Percentiles rank a stretch among this genome's conserved stretches.
These are phyloP conservation scores for Kodamaea alishanica DNA, from an alignment of 1,139 yeast species.

Conservation along the genomic window DNA sequence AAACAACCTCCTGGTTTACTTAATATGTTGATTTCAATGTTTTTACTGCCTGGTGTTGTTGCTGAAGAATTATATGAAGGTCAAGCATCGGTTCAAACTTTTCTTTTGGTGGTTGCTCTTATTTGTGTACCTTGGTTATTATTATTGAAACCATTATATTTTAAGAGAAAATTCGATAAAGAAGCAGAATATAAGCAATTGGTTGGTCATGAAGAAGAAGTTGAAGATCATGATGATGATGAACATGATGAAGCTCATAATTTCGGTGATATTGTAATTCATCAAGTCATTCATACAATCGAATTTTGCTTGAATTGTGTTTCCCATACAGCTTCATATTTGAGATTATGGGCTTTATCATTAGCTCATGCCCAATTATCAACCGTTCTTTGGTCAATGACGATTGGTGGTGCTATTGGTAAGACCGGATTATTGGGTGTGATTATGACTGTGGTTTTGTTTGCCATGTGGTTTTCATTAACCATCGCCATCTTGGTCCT, in stretches of 20 bases:
- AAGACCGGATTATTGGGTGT: conserved; percentile 49
- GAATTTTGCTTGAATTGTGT: conserved; percentile 78
- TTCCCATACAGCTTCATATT: conserved; percentile 74
- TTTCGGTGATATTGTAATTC: conserved; percentile 75
- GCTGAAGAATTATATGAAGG: conserved; percentile 64
- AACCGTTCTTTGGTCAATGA: conserved; percentile 75
- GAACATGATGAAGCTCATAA: conserved; percentile 55
- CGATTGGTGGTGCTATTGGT: conserved; percentile 57
- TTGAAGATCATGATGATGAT: conserved; percentile 34
- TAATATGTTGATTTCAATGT: conserved; percentile 81
- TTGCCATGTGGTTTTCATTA: conserved; percentile 76
- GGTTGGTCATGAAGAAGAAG: conserved; percentile 14
- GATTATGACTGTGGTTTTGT: conserved; percentile 53
- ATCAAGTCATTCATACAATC: conserved; percentile 75
- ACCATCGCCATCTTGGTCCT: conserved; percentile 71
- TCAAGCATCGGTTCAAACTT: conserved; percentile 59
- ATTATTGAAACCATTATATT: conserved; percentile 55
- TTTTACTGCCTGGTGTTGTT: conserved; percentile 69
- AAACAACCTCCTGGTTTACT: conserved; percentile 76
- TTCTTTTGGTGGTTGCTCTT: conserved; percentile 57
- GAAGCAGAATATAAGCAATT: conserved; percentile 36
- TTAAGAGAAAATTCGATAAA: conserved; percentile 43
- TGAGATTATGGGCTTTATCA: conserved; percentile 76
- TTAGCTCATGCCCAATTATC: conserved; percentile 78
- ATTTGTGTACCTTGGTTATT: conserved; percentile 76